Base-by-base conservation (phyloP, 1,284 basidiomycete species). In the Xerocomus minutiporus region DNA sequence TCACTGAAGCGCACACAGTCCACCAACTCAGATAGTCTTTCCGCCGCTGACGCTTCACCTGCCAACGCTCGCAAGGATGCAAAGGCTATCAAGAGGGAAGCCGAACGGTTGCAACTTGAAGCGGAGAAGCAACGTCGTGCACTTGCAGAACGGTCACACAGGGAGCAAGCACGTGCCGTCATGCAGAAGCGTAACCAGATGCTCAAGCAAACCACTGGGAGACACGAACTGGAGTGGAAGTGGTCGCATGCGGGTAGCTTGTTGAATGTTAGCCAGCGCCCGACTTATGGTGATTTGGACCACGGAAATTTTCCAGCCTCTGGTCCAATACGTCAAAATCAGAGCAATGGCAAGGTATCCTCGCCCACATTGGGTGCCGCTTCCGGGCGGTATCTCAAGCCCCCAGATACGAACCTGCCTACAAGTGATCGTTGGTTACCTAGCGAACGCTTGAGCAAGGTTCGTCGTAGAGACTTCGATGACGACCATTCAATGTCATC, bases 91-190 rank as follows among this genome's bases (percentile, higher is more conserved):
- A 93, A 93, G 78, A 94, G 95, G 76, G 91, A 95, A 71, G 91
- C 90, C 1, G 88, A 94, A 68, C 81, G 85, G 48, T 75, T 89
- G 48, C 86, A 88, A 35, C 83, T 84, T 53, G 93, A 97, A 70
- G 88, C 91, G 26, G 93, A 96, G 74, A 86, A 88, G 67, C 88
- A 92, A 57, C 86, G 88, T 57, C 90, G 93, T 56, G 83, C 86
- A 54, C 81, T 91, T 44, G 84, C 83, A 29, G 83, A 88, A 69
- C 84, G 84, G 67, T 82, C 73, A 63, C 81, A 85, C 61, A 80
- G 76, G 62, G 95, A 98, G 62, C 88, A 96, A 63, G 93, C 96
- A 6, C 83, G 96, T 48, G 94, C 93, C 36, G 96, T 98, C 69
- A 89, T 98, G 84, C 84, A 88, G 67, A 97, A 97, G 75, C 89